phyloP scores from a whole-genome alignment of 345 rosid species.

The Lepidium africanum region DNA sequence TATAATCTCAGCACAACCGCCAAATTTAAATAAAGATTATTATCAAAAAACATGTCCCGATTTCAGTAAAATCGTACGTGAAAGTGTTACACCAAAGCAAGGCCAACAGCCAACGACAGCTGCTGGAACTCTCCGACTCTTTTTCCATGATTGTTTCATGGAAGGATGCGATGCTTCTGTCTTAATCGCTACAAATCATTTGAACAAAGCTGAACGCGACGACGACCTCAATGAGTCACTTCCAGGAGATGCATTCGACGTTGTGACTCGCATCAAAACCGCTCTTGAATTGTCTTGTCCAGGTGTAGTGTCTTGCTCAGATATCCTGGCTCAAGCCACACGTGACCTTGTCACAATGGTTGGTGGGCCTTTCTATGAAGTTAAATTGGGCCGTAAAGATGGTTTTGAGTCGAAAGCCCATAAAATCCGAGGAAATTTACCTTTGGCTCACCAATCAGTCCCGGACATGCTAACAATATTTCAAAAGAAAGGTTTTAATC shows the following conservation, averaged over 20 bases:
- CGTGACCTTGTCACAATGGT: slow-evolving; percentile 52
- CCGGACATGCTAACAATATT: slow-evolving; percentile 27
- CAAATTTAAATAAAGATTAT: slow-evolving; percentile 19
- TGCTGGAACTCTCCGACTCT: slow-evolving; percentile 42
- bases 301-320: slow-evolving; percentile 49
- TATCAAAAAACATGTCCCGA: slow-evolving; percentile 47
- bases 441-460: slow-evolving; percentile 30
- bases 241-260: slow-evolving; percentile 46
- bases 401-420: slow-evolving; percentile 34
- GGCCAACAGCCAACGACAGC: slow-evolving; percentile 37
- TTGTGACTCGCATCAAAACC: slow-evolving; percentile 36
- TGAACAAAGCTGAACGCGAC: slow-evolving; percentile 46
- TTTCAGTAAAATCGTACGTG: slow-evolving; percentile 36
- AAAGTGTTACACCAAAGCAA: slow-evolving; percentile 31
- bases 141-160: slow-evolving; percentile 53
- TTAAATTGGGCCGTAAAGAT: slow-evolving; percentile 47
- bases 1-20: neutral
- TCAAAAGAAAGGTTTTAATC: slow-evolving; percentile 27
- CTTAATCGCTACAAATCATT: slow-evolving; percentile 36
- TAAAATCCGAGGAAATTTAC: slow-evolving; percentile 28
- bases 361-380: slow-evolving; percentile 48
- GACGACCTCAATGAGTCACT: slow-evolving; percentile 37
- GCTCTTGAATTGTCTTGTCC: slow-evolving; percentile 51
- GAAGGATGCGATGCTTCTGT: slow-evolving; percentile 61
- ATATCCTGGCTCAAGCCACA: slow-evolving; percentile 41